Evolutionary conservation across 768 basidiomycete genomes (phyloP), one percentile per base, ranked within the genome.

Genomic region (Trametes cinnabarina): DNA sequence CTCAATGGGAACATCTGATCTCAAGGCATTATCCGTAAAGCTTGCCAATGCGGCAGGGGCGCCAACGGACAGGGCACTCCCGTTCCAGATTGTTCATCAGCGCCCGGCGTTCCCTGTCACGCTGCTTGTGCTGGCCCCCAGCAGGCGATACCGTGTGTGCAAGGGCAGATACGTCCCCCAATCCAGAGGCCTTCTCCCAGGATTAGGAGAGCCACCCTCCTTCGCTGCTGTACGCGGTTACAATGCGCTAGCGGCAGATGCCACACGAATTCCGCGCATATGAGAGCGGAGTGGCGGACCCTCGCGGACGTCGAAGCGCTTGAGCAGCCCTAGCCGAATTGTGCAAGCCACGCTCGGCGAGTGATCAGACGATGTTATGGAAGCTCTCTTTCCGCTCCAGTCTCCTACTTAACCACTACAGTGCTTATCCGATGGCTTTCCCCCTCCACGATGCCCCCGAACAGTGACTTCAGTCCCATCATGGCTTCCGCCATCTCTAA

Each of bases 331-430:
- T 42, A 48, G 46, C 51, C 51, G 30, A 40, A 41, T 34, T 32
- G 51, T 40, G 47, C 39, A 19, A 48, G 39, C 37, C 43, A 42
- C n/a, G 40, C n/a, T 12, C 23, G 28, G 23, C n/a, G 39, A 14
- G 47, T 23, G 48, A 60, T 60, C 59, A 60, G 59, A 55, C 54
- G 55, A 61, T 17, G 22, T 30, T 22, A 43, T 48, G 49, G 53
- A 58, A 47, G 52, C 15, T 47, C 23, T 30, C 17, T 50, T 53
- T 42, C 55, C 55, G 47, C 39, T 37, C 46, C 50, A 28, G 34
- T 50, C 47, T 41, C 49, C 61, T 62, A 62, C 61, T 58, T 58
- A 62, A 62, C 47, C 43, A 30, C 35, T 11, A 7, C 42, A 54
- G 37, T 28, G 37, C 47, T 26, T 22, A 12, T 28, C 30, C 23